Base-by-base conservation (phyloP, 495 filamentous ascomycete genomes). In the Tuber microsphaerosporum region DNA sequence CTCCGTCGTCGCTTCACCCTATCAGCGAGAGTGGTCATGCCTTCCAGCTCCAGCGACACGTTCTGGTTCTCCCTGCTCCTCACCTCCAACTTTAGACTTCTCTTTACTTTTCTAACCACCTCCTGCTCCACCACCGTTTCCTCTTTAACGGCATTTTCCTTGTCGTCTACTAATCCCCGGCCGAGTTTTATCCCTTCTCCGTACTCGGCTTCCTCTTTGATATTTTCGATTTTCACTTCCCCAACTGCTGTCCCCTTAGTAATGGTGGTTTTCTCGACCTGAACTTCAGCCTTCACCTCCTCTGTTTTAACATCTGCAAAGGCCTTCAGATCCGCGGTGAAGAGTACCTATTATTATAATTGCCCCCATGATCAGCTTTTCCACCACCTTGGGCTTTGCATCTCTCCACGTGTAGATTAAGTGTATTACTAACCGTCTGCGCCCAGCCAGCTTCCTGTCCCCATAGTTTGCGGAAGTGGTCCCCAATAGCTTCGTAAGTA, bases 371-470 rank as follows among this genome's bases (percentile, higher is more conserved):
- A 65, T 65, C 26, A 65, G 56, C 26, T 14, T 34, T 34, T 34
- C 43, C 10, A 22, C 34, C 61, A 17, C n/a, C 19, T 22, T 14
- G 39, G 31, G 31, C 19, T 74, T 17, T 42, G 22, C 45, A 73
- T 71, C 26, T 39, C 48, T 26, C 65, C 12, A 37, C 44, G 37
- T 48, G 34, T 44, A 48, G 45, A 41, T 44, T n/a, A 31, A n/a
- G 37, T 46, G 31, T 72, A 41, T 44, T 2, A 48, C 80, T 70
- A 71, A 83, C 96, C 56, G 91, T 94, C 84, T 99, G 95, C 2
- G 95, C 96, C 96, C 96, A 99, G 1, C 95, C 95, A 16, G 95
- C 95, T 79, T 98, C 92, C 45, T 91, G 89, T 0, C 95, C 95
- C 96, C 96, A 98, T 8, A 98, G 87, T 71, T 88, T 89, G 44